Conservation (phyloP, 2,329 filamentous ascomycete species). For the Hymenoscyphus scutula region DNA sequence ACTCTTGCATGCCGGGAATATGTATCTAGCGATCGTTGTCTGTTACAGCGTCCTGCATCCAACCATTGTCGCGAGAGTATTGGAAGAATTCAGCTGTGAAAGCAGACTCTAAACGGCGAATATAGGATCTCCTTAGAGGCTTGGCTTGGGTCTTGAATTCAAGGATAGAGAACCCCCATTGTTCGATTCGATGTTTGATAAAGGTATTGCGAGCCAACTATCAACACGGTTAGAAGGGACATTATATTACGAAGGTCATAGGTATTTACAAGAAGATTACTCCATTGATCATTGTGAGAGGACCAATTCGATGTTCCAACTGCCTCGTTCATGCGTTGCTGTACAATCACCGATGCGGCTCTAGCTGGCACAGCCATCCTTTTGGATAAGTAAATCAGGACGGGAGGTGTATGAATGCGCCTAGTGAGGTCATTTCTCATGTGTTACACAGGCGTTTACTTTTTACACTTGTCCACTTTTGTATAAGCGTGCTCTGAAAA, state of each 20-base stretch:
- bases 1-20: slow-evolving; percentile 3
- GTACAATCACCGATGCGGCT: not conserved
- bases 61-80: slow-evolving; percentile 6
- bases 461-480: too few species aligned
- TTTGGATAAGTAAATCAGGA: not conserved
- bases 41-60: slow-evolving; percentile 4
- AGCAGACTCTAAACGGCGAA: not conserved
- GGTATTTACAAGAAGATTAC: slow-evolving; percentile 6
- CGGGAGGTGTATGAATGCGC: not conserved
- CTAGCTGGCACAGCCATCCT: not conserved
- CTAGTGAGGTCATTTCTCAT: too few species aligned
- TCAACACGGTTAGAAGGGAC: not conserved
- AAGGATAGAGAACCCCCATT: not conserved
- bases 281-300: slow-evolving; percentile 2
- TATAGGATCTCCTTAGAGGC: not conserved
- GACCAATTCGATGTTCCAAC: not conserved
- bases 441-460: not conserved
- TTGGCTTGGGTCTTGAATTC: slow-evolving; percentile 2
- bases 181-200: not conserved
- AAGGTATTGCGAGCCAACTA: slow-evolving; percentile 10
- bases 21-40: slow-evolving; percentile 2
- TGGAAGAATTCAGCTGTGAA: slow-evolving; percentile 6
- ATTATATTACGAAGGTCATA: not conserved
- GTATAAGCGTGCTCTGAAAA: not conserved
- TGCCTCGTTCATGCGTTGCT: slow-evolving; percentile 7